A percentile compares a stretch with the other conserved stretches of the same genome.
Evolutionary conservation across 1,284 basidiomycete genomes (phyloP).

Genomic region (Naganishia liquefaciens): DNA sequence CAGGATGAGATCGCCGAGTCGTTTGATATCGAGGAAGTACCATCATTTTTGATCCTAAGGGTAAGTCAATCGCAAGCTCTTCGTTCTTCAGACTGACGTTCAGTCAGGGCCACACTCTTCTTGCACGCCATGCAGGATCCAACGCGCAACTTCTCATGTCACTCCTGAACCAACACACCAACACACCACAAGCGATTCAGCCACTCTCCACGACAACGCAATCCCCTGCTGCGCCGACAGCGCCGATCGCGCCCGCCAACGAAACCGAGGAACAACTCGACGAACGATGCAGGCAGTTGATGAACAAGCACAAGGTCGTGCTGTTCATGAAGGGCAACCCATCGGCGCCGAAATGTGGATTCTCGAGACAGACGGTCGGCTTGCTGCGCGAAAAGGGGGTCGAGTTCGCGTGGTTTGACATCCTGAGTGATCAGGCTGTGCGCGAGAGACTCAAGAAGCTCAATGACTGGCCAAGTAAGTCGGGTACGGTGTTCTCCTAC

Average conservation of each 20-base stretch:
- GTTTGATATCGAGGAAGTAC: conserved; percentile 89
- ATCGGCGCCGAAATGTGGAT: conserved; percentile 80
- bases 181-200: conserved; percentile 46
- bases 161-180: conserved; percentile 64
- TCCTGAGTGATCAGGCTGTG: conserved; percentile 69
- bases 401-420: conserved; percentile 71
- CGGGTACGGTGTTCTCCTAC: not conserved
- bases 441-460: conserved; percentile 60
- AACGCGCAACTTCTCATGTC: conserved; percentile 71
- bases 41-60: conserved; percentile 78
- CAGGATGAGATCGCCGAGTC: conserved; percentile 88
- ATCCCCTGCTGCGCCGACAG: conserved; percentile 34
- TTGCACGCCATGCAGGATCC: conserved; percentile 77
- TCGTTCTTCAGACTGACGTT: not conserved
- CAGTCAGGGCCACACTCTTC: conserved; percentile 79
- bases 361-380: conserved; percentile 69
- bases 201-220: conserved; percentile 51
- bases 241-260: conserved; percentile 35
- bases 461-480: conserved; percentile 56
- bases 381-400: conserved; percentile 65
- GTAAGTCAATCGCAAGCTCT: conserved; percentile 53
- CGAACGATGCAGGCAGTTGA: conserved; percentile 60
- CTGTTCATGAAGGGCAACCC: conserved; percentile 98
- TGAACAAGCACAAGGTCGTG: conserved; percentile 65
- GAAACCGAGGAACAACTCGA: conserved; percentile 55